Evolutionary conservation across 306 rosid species (phyloP), one percentile per base, ranked within the genome.

Genomic region (Delonix regia): DNA sequence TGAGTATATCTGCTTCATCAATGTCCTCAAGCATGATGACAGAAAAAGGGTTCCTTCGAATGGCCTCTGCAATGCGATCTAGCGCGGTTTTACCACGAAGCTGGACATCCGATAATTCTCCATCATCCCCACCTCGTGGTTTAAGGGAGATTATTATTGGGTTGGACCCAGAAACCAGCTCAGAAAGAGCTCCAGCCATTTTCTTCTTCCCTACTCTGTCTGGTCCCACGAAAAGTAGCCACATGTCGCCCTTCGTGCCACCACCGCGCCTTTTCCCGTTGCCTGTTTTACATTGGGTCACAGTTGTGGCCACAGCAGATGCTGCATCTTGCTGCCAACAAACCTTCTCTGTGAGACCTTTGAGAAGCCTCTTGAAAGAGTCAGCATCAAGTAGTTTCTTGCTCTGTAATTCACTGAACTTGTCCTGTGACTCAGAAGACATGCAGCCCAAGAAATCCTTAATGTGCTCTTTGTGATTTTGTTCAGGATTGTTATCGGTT

Each of bases 291-390:
- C 98, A 93, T 30, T 83, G 85, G 41, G 96, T 91, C 83, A 93
- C 89, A 0, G 93, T 85, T 28, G 96, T 84, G 53, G 99, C 99
- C 61, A 96, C 85, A 10, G 92, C 86, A 5, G 94, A 78, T 9
- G 98, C 99, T 75, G 99, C 99, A 65, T 93, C 99, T 28, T 72
- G 89, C 92, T 96, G 99, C 99, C 99, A 96, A 97, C 98, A 93
- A 48, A 96, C 98, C 90, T 89, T 91, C 81, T 93, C 99, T 48
- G 84, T 77, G 55, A 96, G 87, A 81, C 86, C 86, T 75, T 87
- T 91, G 63, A 84, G 91, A 39, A 96, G 89, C 82, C 79, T 88
- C 90, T 96, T 96, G 88, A 87, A 93, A 22, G 92, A 90, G 77
- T 93, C 99, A 0, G 89, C 86, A 71, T 96, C 94, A 13, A 85